A percentile compares a stretch with the other conserved stretches of the same genome.
Evolutionary conservation across 2,329 filamentous ascomycete species (phyloP).

Genomic region (Teratosphaeria pseudoeucalypti): DNA sequence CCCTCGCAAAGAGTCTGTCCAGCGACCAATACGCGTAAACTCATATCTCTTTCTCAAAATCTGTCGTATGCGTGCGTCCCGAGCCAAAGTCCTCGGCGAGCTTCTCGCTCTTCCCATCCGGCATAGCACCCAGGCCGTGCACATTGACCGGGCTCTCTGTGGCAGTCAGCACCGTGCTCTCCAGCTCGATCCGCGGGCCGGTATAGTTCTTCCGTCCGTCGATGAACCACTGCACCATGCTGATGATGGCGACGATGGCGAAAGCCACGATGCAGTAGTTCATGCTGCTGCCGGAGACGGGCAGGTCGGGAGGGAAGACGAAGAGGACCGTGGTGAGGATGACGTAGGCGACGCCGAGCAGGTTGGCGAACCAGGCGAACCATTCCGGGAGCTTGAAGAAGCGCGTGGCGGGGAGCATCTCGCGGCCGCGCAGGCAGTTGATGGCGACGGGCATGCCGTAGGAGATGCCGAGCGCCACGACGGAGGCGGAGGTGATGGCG

Average conservation of each 20-base stretch:
- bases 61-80: neutral
- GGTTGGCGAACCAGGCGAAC: conserved; percentile 51
- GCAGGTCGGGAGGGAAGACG: conserved; percentile 59
- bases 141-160: conserved; percentile 8
- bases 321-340: conserved; percentile 65
- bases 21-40: neutral
- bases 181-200: conserved; percentile 33
- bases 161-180: conserved; percentile 20
- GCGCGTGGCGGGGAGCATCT: conserved; percentile 48
- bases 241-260: conserved; percentile 47
- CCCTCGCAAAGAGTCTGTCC: neutral
- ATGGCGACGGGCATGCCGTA: conserved; percentile 66
- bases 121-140: neutral
- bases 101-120: neutral
- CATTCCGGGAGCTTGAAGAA: conserved; percentile 46
- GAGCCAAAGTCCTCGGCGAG: neutral
- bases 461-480: conserved; percentile 60
- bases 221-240: conserved; percentile 48
- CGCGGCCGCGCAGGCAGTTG: conserved; percentile 56
- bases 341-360: conserved; percentile 53
- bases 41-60: neutral
- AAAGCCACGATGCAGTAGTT: conserved; percentile 52
- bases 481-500: conserved; percentile 39
- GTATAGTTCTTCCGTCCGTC: conserved; percentile 52
- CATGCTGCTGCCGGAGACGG: conserved; percentile 58